Percentiles rank a stretch among this genome's conserved stretches.
Evolutionary conservation across 169 alveolate genomes (phyloP).

Genomic region (Neospora caninum): DNA sequence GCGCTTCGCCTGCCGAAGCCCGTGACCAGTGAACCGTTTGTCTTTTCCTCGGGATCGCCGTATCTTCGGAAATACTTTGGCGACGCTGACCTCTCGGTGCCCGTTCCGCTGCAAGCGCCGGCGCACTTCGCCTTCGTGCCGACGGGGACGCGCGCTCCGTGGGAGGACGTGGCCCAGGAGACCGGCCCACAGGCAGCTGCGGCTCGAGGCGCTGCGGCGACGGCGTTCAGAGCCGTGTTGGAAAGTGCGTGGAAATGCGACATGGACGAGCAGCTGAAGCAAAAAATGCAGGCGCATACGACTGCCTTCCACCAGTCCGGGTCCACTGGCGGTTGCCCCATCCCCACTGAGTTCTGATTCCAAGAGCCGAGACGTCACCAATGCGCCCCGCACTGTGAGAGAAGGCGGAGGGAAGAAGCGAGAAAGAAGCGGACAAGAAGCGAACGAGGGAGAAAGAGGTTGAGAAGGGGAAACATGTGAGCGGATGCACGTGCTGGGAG

Average conservation of each 20-base stretch:
- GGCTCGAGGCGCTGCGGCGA: constrained; percentile 28
- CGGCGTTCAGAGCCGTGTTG: constrained; percentile 33
- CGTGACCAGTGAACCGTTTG: constrained; percentile 84
- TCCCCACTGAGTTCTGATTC: too few species aligned
- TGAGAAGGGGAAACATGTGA: too few species aligned
- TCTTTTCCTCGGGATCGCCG: constrained; percentile 75
- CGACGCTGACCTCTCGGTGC: constrained; percentile 82
- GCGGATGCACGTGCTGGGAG: too few species aligned
- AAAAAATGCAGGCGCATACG: not conserved
- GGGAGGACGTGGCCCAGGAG: not conserved
- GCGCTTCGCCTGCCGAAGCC: constrained; percentile 77
- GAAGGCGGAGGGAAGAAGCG: too few species aligned
- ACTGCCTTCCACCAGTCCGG: too few species aligned
- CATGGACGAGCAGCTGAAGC: not conserved
- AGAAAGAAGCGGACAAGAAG: too few species aligned
- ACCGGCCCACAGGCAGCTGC: constrained; percentile 8
- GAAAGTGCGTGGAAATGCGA: constrained; percentile 45
- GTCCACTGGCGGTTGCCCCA: too few species aligned
- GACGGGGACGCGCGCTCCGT: constrained; percentile 71
- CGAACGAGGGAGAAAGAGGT: too few species aligned
- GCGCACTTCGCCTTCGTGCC: constrained; percentile 82
- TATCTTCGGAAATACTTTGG: constrained; percentile 83
- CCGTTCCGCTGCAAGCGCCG: constrained; percentile 75
- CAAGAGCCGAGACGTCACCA: too few species aligned
- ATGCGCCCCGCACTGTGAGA: too few species aligned